Base-by-base conservation (phyloP, 2,329 filamentous ascomycete species). In the Scleromitrula shiraiana region DNA sequence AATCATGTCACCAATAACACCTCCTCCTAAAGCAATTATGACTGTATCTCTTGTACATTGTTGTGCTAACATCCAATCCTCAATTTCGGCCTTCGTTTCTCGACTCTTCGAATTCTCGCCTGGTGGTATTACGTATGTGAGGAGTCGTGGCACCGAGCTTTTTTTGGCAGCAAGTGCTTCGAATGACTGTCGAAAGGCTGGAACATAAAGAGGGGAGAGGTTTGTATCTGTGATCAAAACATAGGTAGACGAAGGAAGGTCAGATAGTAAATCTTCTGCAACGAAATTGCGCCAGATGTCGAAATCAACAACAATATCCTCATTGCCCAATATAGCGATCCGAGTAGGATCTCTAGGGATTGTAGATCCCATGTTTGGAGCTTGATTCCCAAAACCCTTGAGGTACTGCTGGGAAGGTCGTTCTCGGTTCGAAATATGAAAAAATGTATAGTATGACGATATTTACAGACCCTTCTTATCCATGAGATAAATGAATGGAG, bases 191-290 rank as follows among this genome's bases (percentile, higher is more conserved):
- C 81, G 69, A 67, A 98, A 96, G 23, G 72, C 64, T n/a, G 87
- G 80, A 1, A 89, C 82, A 67, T 97, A 97, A 59, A 83, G 76
- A 19, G 83, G 76, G 53, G 78, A 79, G 53, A 98, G 79, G 64
- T 97, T 97, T 38, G 90, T 95, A 69, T 98, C 93, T 67, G 93
- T 97, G 62, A 98, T 87, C 53, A 98, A 82, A 50, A 97, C 85
- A 66, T 97, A 98, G 52, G 91, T 97, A 15, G 89, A 94, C 17
- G 90, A 93, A 42, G 77, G 68, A 52, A 93, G 74, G 64, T 84
- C 86, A 47, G 76, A 69, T 53, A 97, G 73, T 49, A 98, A 76
- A 68, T 98, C 91, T 57, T 82, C 70, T 45, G 83, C 81, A 54
- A 97, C 82, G 65, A 86, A 93, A 63, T 77, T 77, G 54, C 83